Evolutionary conservation across 176 grass and related monocot genomes (phyloP).

Genomic region (barley (Hordeum vulgare)): MorexV3_pseudomolecules_assembly NC_058524.1:405892024-405892523

Average conservation of each 20-base stretch:
- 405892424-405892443: slow-evolving; percentile 8
- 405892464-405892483: slow-evolving; percentile 9
- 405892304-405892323: slow-evolving; percentile 1
- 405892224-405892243: neutral
- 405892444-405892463: slow-evolving; percentile 6
- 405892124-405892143: neutral
- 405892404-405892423: slow-evolving; percentile 1
- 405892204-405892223: slow-evolving; percentile 7
- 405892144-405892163: slow-evolving; percentile 4
- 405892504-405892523: slow-evolving; percentile 5
- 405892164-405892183: slow-evolving; percentile 7
- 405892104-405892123: neutral
- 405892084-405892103: neutral
- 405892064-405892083: slow-evolving; percentile 1
- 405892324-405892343: neutral
- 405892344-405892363: slow-evolving; percentile 6
- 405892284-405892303: slow-evolving; percentile 5
- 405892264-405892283: neutral
- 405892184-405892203: slow-evolving; percentile 6
- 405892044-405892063: slow-evolving; percentile 1
- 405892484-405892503: neutral
- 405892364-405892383: neutral
- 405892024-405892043: neutral
- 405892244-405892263: neutral
- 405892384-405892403: neutral